Base-by-base conservation (phyloP, 1,139 yeast species). In the Diutina ranongensis region DNA sequence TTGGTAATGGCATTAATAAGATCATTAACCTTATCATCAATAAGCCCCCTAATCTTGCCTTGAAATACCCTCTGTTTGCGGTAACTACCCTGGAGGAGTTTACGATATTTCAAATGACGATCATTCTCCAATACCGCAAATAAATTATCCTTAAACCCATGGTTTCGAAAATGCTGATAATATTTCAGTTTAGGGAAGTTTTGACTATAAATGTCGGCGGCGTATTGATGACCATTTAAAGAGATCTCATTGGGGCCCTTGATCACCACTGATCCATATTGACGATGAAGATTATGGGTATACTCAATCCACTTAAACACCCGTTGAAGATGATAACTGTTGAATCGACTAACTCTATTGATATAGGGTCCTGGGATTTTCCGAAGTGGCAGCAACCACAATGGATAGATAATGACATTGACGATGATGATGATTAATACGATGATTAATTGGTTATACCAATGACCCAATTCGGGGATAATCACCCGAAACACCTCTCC, bases 181-280 rank as follows among this genome's bases (percentile, higher is more conserved):
- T 80, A 83, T 7, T 58, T 54, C 0, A 80, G 63, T 57, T 80
- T 81, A 51, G 82, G 83, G 56, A 74, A 71, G 56, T 80, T 80
- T 49, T 62, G 67, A 40, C 73, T 61, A 56, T 83, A 83, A 20
- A 83, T 71, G 36, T 77, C 79, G 52, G 71, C 74, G 45, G 80
- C 54, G 50, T 67, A 74, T 40, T 68, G 67, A 7, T 70, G 51
- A 16, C 80, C 81, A 46, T 75, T 68, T 38, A 81, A 71, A 46
- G 83, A 79, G 19, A 83, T 64, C 53, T 80, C 87, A 21, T 64
- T 60, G 2, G 89, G 88, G 1, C 80, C 71, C 15, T 82, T 58
- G 12, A 83, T 63, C 9, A 83, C 80, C 8, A 82, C 66, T 40
- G 64, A 69, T 0, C 89, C 89, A 51, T 80, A 80, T 49, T 62